phyloP scores from a whole-genome alignment of 768 basidiomycete species.

The Psilocybe azurescens region DNA sequence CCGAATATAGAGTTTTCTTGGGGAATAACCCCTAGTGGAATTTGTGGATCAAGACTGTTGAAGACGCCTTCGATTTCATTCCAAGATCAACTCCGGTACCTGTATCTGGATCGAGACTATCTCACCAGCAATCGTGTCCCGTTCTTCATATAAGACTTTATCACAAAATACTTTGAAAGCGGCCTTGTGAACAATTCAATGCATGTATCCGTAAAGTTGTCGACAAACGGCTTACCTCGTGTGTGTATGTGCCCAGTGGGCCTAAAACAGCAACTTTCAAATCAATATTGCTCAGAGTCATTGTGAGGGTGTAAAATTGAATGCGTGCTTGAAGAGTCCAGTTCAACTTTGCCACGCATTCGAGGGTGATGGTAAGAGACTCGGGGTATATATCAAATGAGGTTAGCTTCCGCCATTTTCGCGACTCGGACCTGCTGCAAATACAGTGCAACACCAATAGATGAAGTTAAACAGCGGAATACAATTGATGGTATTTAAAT shows the following conservation, averaged over 20 bases:
- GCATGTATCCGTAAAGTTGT: not conserved
- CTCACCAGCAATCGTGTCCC: slow-evolving; percentile 40
- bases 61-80: slow-evolving; percentile 61
- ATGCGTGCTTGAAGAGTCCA: not conserved
- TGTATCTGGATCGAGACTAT: not conserved
- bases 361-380: too few species aligned
- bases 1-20: slow-evolving; percentile 84
- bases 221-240: slow-evolving; percentile 42
- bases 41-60: slow-evolving; percentile 47
- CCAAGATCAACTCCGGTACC: not conserved
- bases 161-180: slow-evolving; percentile 43
- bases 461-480: slow-evolving; percentile 1
- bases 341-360: not conserved
- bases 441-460: not conserved
- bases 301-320: slow-evolving; percentile 3
- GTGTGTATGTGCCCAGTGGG: slow-evolving; percentile 74
- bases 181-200: slow-evolving; percentile 33
- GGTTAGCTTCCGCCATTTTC: not conserved
- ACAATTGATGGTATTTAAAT: slow-evolving; percentile 10
- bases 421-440: not conserved
- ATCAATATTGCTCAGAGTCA: slow-evolving; percentile 14
- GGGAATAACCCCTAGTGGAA: slow-evolving; percentile 69
- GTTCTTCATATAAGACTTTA: slow-evolving; percentile 37
- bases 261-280: slow-evolving; percentile 61
- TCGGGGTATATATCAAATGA: not conserved